Conservation (phyloP, 331 rosid genomes). For the Telfairia occidentalis region DNA sequence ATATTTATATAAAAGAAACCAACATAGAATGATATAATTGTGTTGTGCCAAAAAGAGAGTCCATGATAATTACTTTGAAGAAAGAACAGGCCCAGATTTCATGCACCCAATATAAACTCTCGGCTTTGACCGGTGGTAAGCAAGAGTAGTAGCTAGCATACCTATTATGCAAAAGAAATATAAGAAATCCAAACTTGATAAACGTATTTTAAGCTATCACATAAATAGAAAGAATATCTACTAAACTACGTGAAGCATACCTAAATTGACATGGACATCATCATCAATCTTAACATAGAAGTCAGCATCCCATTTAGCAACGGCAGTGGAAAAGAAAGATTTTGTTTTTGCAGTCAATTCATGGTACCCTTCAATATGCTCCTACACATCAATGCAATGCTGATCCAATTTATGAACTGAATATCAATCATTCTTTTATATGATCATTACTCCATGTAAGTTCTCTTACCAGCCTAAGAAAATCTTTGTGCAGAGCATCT, state of each 20-base stretch:
- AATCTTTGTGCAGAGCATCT: slow-evolving; percentile 78
- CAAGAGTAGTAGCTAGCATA: slow-evolving; percentile 77
- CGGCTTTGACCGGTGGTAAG: slow-evolving; percentile 76
- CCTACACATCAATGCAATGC: slow-evolving; percentile 36
- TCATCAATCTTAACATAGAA: slow-evolving; percentile 95
- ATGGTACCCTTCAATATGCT: slow-evolving; percentile 96
- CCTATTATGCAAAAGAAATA: slow-evolving; percentile 33
- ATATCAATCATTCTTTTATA: slow-evolving; percentile 10
- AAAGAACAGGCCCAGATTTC: slow-evolving; percentile 97
- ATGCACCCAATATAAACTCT: slow-evolving; percentile 94
- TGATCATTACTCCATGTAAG: not conserved
- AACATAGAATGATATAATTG: not conserved
- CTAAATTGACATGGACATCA: slow-evolving; percentile 97
- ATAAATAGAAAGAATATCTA: not conserved
- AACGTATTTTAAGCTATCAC: not conserved
- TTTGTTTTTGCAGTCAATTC: slow-evolving; percentile 93
- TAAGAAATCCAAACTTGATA: not conserved
- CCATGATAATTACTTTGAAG: slow-evolving; percentile 49
- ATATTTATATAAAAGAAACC: not conserved
- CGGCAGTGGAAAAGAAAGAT: slow-evolving; percentile 80
- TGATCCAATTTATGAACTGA: slow-evolving; percentile 14
- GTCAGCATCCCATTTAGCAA: slow-evolving; percentile 85
- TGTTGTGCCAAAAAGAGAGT: not conserved
- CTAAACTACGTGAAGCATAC: slow-evolving; percentile 21
- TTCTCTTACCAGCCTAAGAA: slow-evolving; percentile 81